These are phyloP conservation scores for Stenogyne calaminthoides DNA, from an alignment of 305 asterid species.

Conservation along the genomic window DNA sequence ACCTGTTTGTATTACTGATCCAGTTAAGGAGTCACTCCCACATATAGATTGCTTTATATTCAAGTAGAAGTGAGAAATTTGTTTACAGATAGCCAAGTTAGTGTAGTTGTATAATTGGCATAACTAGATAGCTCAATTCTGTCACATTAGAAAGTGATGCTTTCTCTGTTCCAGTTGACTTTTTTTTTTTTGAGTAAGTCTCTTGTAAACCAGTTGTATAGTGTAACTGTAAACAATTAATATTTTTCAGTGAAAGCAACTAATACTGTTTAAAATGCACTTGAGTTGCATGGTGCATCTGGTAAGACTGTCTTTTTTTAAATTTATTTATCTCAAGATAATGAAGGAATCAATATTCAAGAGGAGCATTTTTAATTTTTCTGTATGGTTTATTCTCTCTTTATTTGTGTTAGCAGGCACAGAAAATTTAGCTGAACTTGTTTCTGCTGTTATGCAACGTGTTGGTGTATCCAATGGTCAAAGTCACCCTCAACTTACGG, in stretches of 20 bases:
- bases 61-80: not conserved
- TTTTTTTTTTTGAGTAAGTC: no score
- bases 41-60: not conserved
- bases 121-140: not conserved
- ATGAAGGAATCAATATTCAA: not conserved
- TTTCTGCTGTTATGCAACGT: constrained; percentile 75
- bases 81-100: not conserved
- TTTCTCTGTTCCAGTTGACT: not conserved
- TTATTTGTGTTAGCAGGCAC: constrained; percentile 52
- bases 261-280: no score
- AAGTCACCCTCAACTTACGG: constrained; percentile 72
- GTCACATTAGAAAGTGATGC: not conserved
- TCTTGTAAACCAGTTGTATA: no score
- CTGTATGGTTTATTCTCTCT: constrained; percentile 10
- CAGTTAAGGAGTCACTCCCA: not conserved
- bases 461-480: constrained; percentile 52
- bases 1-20: not conserved
- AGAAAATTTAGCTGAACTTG: constrained; percentile 75
- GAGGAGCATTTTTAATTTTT: not conserved
- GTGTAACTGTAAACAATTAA: no score
- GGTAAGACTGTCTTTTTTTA: no score
- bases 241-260: no score
- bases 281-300: no score
- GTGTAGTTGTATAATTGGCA: not conserved
- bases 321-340: not conserved